These are phyloP conservation scores for Medicago lupulina DNA, from an alignment of 306 rosid genomes.

Conservation along the genomic window DNA sequence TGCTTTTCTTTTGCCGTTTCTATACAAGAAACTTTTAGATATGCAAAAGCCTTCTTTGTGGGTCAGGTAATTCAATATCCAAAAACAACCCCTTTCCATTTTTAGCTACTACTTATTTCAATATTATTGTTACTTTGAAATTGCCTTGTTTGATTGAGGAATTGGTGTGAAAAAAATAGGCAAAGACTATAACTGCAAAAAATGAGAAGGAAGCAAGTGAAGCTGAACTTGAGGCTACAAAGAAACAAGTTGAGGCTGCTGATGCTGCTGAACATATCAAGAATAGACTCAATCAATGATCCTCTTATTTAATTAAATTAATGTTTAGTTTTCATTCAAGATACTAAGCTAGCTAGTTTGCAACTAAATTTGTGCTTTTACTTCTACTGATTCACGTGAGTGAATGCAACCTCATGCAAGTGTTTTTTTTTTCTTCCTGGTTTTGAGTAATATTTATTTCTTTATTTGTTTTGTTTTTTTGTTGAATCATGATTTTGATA, in stretches of 20 bases:
- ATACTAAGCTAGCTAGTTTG: neutral
- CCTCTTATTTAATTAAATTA: conserved; percentile 15
- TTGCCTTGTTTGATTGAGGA: too few relatives aligned
- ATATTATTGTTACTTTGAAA: neutral
- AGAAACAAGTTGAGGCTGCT: conserved; percentile 56
- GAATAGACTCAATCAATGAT: conserved; percentile 43
- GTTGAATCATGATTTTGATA: too few relatives aligned
- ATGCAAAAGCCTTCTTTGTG: conserved; percentile 49
- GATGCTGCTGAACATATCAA: conserved; percentile 55
- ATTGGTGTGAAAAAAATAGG: conserved; percentile 28
- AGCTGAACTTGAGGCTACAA: conserved; percentile 51
- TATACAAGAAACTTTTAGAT: conserved; percentile 39
- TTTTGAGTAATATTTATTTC: too few relatives aligned
- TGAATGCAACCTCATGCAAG: too few relatives aligned
- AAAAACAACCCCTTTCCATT: neutral
- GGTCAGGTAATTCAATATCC: conserved; percentile 47
- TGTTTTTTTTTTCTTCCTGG: neutral
- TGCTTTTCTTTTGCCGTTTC: conserved; percentile 48
- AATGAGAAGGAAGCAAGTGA: conserved; percentile 54
- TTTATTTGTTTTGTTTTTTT: too few relatives aligned
- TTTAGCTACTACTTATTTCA: neutral
- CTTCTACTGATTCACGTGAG: too few relatives aligned
- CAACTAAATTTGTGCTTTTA: neutral
- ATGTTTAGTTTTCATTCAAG: neutral
- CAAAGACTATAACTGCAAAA: conserved; percentile 44